A percentile compares a stretch with the other conserved stretches of the same genome.
Evolutionary conservation across 352 stramenopile genomes (phyloP).

Genomic region (Pythium rishiriense): DNA sequence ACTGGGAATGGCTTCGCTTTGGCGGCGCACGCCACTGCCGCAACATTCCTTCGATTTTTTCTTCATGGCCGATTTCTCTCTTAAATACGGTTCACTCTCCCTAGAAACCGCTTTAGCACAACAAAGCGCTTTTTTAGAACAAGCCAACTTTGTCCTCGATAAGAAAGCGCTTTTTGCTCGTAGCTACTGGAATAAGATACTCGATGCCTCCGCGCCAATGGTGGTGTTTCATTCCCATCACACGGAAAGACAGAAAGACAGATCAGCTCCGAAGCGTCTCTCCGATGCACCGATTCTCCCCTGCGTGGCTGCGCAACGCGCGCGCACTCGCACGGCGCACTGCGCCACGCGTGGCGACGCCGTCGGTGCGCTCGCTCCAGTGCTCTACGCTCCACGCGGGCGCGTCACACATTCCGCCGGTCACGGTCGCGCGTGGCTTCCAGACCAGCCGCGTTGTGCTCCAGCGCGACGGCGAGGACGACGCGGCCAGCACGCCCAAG

Average conservation of each 20-base stretch:
- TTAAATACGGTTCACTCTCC: too few species aligned
- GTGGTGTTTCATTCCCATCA: neutral
- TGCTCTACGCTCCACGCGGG: neutral
- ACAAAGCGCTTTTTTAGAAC: slow-evolving; percentile 5
- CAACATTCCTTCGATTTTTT: slow-evolving; percentile 4
- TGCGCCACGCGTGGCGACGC: neutral
- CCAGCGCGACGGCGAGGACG: slow-evolving; percentile 10
- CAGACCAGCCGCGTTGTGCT: slow-evolving; percentile 12
- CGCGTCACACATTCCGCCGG: neutral
- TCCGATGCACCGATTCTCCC: slow-evolving; percentile 14
- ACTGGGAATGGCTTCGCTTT: slow-evolving; percentile 11
- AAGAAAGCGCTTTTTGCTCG: neutral
- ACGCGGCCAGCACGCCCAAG: slow-evolving; percentile 3
- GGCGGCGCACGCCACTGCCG: neutral
- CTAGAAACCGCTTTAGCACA: too few species aligned
- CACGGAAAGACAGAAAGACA: too few species aligned
- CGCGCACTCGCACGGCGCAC: neutral
- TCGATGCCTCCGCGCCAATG: neutral
- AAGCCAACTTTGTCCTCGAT: neutral
- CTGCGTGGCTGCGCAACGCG: slow-evolving; percentile 4
- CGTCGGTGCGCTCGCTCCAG: neutral
- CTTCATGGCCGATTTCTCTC: too few species aligned
- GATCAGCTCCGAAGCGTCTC: neutral
- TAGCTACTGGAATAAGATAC: neutral
- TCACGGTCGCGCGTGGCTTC: slow-evolving; percentile 7